Base-by-base conservation (phyloP, 495 filamentous ascomycete species). In the Schizothecium vesticola region DNA sequence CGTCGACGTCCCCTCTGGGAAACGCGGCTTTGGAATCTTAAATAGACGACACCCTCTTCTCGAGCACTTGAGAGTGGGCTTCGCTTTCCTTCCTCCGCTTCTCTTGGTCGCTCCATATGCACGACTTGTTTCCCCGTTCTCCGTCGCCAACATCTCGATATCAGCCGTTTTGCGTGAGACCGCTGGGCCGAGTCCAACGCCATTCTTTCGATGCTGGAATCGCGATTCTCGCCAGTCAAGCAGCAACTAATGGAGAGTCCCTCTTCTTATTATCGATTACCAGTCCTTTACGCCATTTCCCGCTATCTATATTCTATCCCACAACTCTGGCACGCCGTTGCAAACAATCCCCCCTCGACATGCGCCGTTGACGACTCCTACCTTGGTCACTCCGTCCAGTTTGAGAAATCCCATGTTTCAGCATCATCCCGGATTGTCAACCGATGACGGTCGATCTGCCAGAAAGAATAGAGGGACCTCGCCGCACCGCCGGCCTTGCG, bases 371-470 rank as follows among this genome's bases (percentile, higher is more conserved):
- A 16, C n/a, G 24, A 57, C 61, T 33, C n/a, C 57, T 33, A 6
- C 56, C 19, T 24, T 31, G 9, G 33, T 72, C 60, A 74, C 19
- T 75, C 70, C 21, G 64, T 74, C 90, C 89, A 92, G 58, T 86
- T 79, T 33, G 77, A 76, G 72, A 92, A 80, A 56, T 84, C 78
- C 88, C 88, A 92, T 55, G 78, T 78, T 56, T 78, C 74, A 33
- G 83, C 84, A 9, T 77, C 82, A 74, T 91, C 85, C 21, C 74
- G 80, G 63, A 92, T 83, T 56, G 83, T 82, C 72, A 92, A 79
- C 67, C 80, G 83, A 75, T 90, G 76, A 28, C 88, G 88, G 69
- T 90, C 85, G 70, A 92, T 91, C 61, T 82, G 81, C 83, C 85
- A 88, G 67, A 84, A 82, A 6, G 80, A 78, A 69, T 89, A 88